Base-by-base conservation (phyloP, 805 yeast species). In the Candida sonorensis region DNA sequence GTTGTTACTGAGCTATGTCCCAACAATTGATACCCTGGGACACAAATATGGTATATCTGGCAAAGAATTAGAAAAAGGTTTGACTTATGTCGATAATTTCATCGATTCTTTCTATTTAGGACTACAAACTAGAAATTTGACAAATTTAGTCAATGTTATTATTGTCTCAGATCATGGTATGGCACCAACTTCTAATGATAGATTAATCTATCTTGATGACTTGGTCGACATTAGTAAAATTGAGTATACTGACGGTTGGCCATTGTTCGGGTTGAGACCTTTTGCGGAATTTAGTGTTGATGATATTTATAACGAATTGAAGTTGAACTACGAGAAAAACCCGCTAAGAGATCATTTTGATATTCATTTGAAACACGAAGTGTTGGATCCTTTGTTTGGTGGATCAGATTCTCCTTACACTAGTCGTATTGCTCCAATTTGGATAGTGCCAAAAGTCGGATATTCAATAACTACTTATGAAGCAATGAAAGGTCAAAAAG, bases 101-200 rank as follows among this genome's bases (percentile, higher is more conserved):
- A 55, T 90, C 10, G 68, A 65, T 11, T 51, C 61, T 5, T 36
- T 85, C 24, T 59, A 66, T 11, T 40, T 56, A 17, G 79, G 71
- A 7, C 44, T 88, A 14, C 37, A 49, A 1, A 48, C 52, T 13
- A 63, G 95, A 34, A 77, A 81, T 42, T 58, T 86, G 37, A 58
- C 69, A 0, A 66, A 75, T 15, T 66, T 85, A 26, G 82, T 81
- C 13, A 88, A 90, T 51, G 57, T 88, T 14, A 58, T 90, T 0
- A 61, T 88, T 26, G 81, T 88, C 4, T 83, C 95, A 27, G 96
- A 88, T 54, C 96, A 87, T 53, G 96, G 96, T 9, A 87, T 86
- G 95, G 80, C 94, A 0, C 90, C 95, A 6, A 81, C 94, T 2
- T 69, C 84, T 1, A 71, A 77, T 41, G 72, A 77, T 10, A 61